These are phyloP conservation scores for Phytophthora lateralis DNA, from an alignment of 352 stramenopile genomes.

Conservation along the genomic window DNA sequence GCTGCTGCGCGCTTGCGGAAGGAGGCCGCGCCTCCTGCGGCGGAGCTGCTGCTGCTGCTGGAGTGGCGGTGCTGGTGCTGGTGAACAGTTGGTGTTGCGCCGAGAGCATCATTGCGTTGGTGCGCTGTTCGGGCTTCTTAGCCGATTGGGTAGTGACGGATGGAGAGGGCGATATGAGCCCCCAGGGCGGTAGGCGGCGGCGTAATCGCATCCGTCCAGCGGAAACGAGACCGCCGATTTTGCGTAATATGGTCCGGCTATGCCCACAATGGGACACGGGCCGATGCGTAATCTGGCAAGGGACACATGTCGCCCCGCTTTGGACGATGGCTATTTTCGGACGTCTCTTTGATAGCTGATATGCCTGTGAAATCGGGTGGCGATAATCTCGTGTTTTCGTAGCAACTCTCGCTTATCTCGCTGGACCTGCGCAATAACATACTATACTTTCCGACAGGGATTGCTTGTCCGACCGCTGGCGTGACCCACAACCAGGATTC, in stretches of 20 bases:
- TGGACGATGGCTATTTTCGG: constrained; percentile 7
- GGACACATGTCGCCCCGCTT: constrained; percentile 3
- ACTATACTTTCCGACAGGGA: neutral
- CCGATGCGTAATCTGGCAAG: constrained; percentile 5
- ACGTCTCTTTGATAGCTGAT: neutral
- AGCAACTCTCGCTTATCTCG: neutral
- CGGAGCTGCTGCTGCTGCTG: neutral
- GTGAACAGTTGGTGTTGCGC: constrained; percentile 9
- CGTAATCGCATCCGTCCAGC: constrained; percentile 14
- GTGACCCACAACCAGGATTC: neutral
- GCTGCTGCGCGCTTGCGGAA: constrained; percentile 5
- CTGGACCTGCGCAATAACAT: neutral
- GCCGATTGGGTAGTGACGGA: constrained; percentile 14
- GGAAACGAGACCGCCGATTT: neutral
- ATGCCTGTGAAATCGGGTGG: neutral
- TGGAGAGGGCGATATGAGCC: neutral
- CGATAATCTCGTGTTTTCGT: neutral
- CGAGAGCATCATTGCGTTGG: constrained; percentile 2
- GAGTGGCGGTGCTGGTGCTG: constrained; percentile 13
- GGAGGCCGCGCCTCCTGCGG: neutral
- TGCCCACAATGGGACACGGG: neutral
- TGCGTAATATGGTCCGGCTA: constrained; percentile 9
- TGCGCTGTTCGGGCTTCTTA: neutral
- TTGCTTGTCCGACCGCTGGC: constrained; percentile 4
- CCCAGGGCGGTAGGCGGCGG: neutral